These are phyloP conservation scores for Phyllostachys edulis DNA, from an alignment of 176 grass and related monocot species.

Conservation along the genomic window DNA sequence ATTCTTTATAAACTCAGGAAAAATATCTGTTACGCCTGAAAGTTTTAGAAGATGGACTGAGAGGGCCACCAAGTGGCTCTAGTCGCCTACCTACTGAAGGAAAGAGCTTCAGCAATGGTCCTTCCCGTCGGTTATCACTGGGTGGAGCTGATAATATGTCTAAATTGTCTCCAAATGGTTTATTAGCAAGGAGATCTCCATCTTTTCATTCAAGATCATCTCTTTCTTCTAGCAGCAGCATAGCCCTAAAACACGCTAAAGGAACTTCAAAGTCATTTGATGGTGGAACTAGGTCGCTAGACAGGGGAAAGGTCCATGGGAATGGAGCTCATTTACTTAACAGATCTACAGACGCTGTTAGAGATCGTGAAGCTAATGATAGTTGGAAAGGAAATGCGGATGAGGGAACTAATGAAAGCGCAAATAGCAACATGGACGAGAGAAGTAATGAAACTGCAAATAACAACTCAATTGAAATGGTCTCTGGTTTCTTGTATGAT, in stretches of 20 bases:
- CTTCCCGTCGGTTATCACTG: constrained; percentile 83
- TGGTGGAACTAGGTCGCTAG: constrained; percentile 88
- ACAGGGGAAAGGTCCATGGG: constrained; percentile 65
- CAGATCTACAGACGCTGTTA: constrained; percentile 76
- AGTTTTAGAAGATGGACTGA: constrained; percentile 97
- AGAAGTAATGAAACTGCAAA: constrained; percentile 49
- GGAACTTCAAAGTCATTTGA: constrained; percentile 99
- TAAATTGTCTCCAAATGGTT: constrained; percentile 74
- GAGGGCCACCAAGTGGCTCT: constrained; percentile 62
- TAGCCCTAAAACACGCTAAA: constrained; percentile 90
- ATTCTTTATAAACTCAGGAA: constrained; percentile 53
- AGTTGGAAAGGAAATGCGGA: constrained; percentile 65
- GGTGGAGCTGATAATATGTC: constrained; percentile 82
- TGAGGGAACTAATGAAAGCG: constrained; percentile 53
- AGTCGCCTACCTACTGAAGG: constrained; percentile 62
- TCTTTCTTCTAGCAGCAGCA: constrained; percentile 74
- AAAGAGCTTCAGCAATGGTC: constrained; percentile 78
- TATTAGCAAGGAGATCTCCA: constrained; percentile 78
- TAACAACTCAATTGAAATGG: constrained; percentile 61
- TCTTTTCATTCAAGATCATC: constrained; percentile 96
- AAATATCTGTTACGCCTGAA: constrained; percentile 92
- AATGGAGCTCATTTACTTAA: constrained; percentile 77
- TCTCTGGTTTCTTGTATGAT: constrained; percentile 91
- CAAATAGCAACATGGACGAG: constrained; percentile 49
- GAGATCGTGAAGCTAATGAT: constrained; percentile 53